Conservation (phyloP, 2,329 filamentous ascomycete genomes). For the Fusarium tuaranense region DNA sequence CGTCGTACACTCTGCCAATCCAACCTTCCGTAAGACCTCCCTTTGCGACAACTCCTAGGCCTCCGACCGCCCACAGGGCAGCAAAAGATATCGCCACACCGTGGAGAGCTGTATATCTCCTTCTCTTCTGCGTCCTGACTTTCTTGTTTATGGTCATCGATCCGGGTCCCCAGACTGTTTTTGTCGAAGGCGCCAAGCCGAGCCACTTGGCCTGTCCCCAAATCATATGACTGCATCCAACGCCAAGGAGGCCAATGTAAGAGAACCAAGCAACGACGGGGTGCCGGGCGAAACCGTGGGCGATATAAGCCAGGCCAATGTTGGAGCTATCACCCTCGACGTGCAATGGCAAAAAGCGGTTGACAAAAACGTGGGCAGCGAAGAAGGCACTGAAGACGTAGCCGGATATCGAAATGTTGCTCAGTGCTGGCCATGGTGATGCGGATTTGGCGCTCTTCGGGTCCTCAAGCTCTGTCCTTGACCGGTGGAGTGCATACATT, state of each 20-base stretch:
- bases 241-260: slow-evolving; percentile 75
- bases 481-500: slow-evolving; percentile 56
- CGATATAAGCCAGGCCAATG: slow-evolving; percentile 84
- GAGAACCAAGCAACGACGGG: slow-evolving; percentile 74
- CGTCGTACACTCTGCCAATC: slow-evolving; percentile 84
- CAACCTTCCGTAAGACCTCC: slow-evolving; percentile 79
- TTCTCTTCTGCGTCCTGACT: slow-evolving; percentile 66
- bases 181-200: slow-evolving; percentile 69
- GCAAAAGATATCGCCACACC: slow-evolving; percentile 68
- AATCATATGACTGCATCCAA: slow-evolving; percentile 81
- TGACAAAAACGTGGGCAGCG: slow-evolving; percentile 78
- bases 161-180: slow-evolving; percentile 57
- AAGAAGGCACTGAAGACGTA: slow-evolving; percentile 77
- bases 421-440: slow-evolving; percentile 75
- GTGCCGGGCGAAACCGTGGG: slow-evolving; percentile 84
- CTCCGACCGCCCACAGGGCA: slow-evolving; percentile 83
- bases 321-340: slow-evolving; percentile 89
- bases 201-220: slow-evolving; percentile 91
- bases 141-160: slow-evolving; percentile 60
- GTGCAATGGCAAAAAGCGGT: slow-evolving; percentile 78
- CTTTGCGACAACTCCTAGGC: slow-evolving; percentile 80
- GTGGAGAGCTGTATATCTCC: slow-evolving; percentile 79
- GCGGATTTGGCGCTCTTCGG: slow-evolving; percentile 24
- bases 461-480: slow-evolving; percentile 45
- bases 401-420: slow-evolving; percentile 77